Base-by-base conservation (phyloP, 768 basidiomycete species). In the Auriscalpium vulgare region DNA sequence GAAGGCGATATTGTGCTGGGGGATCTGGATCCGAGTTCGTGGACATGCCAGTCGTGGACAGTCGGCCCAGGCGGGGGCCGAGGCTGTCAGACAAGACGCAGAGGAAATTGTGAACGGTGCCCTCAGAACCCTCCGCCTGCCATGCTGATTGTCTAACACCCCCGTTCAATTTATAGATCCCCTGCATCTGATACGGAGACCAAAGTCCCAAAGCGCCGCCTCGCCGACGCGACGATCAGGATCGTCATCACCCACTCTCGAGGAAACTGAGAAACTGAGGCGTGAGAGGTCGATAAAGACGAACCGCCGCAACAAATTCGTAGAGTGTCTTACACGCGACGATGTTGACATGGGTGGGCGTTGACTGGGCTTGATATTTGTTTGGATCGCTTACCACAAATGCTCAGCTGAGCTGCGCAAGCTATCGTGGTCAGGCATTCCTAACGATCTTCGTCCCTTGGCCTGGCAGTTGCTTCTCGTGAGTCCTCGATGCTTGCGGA, bases 381-480 rank as follows among this genome's bases (percentile, higher is more conserved):
- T 14, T 9, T 38, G 21, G n/a, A 23, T 53, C 6, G 47, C 11
- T 7, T 21, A 21, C 21, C 1, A 52, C 37, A 37, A 36, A 34
- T 50, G 34, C 19, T 14, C 60, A 89, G 90, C 82, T 17, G 90
- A 92, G 67, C 76, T 99, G 59, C 79, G 94, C 49, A 93, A 92
- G 66, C 80, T 97, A 49, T 87, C 94, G 17, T 99, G 97, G 97
- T 87, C 87, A 51, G 97, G 97, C 21, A 88, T 97, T 23, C 95
- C 97, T 0, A 68, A 70, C 54, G 90, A 94, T 63, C 75, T 99
- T 29, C 80, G 97, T 43, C 91, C 93, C 0, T 81, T 97, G 66
- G 88, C 87, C 23, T 99, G 97, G 97, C 93, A 93, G 66, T 75
- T 97, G 49, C 78, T 99, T 36, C 82, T 98, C 40, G 94, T 95